These are phyloP conservation scores for Scedosporium dehoogii DNA, from an alignment of 2,329 filamentous ascomycete species.

Conservation along the genomic window DNA sequence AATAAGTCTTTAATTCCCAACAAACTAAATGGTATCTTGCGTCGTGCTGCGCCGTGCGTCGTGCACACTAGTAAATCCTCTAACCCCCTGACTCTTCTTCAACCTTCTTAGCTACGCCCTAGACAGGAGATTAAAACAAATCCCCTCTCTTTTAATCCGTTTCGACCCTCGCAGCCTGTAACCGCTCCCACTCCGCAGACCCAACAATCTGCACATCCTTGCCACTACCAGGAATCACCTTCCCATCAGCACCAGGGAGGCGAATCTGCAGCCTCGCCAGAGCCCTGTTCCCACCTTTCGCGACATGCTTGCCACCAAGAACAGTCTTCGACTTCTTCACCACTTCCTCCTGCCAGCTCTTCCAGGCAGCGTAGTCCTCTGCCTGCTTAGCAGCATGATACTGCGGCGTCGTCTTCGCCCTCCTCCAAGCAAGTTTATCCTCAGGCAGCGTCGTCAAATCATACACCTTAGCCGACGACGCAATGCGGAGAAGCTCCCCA, in stretches of 20 bases:
- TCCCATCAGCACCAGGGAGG: slow-evolving; percentile 36
- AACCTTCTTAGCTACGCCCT: not conserved
- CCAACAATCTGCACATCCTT: slow-evolving; percentile 41
- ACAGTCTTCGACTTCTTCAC: slow-evolving; percentile 40
- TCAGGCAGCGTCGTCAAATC: slow-evolving; percentile 47
- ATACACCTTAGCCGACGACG: slow-evolving; percentile 44
- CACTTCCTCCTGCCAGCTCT: slow-evolving; percentile 45
- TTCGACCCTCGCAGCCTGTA: slow-evolving; percentile 26
- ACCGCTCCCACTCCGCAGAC: slow-evolving; percentile 43
- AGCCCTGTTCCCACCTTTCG: slow-evolving; percentile 17
- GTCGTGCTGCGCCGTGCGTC: not conserved
- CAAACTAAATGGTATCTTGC: slow-evolving; percentile 6
- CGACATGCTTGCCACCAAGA: slow-evolving; percentile 7
- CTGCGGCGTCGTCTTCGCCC: slow-evolving; percentile 51
- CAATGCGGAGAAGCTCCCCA: slow-evolving; percentile 54
- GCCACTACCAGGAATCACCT: slow-evolving; percentile 26
- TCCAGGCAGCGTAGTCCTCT: slow-evolving; percentile 56
- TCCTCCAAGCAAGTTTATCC: slow-evolving; percentile 57
- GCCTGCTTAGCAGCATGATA: slow-evolving; percentile 56
- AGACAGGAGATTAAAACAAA: not conserved
- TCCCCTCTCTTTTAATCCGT: slow-evolving; percentile 2
- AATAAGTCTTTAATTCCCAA: not conserved
- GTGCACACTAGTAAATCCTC: not conserved
- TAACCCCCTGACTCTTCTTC: not conserved
- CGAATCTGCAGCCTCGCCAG: slow-evolving; percentile 41